These are phyloP conservation scores for Rhizopogon salebrosus DNA, from an alignment of 768 basidiomycete genomes.

Conservation along the genomic window DNA sequence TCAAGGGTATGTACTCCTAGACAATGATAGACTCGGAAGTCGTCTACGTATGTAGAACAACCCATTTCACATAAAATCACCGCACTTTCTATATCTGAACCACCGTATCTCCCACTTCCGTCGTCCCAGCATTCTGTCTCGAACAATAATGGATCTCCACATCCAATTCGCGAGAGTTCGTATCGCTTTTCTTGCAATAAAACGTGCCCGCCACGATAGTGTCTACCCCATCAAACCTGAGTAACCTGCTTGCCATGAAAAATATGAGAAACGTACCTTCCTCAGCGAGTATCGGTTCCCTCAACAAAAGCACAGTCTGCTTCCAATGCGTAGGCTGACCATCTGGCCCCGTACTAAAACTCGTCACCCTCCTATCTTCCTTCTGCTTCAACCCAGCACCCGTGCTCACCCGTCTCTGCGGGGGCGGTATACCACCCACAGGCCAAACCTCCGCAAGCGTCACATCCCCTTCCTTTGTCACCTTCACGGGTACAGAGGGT, in stretches of 20 bases:
- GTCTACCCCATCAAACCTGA: conserved; percentile 40
- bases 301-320: conserved; percentile 85
- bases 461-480: conserved; percentile 55
- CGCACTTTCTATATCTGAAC: conserved; percentile 81
- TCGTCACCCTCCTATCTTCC: conserved; percentile 39
- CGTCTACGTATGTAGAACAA: neutral
- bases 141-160: conserved; percentile 81
- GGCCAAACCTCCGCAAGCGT: conserved; percentile 77
- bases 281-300: conserved; percentile 68
- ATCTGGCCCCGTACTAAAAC: conserved; percentile 88
- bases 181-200: conserved; percentile 71
- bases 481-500: conserved; percentile 45
- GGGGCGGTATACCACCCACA: conserved; percentile 59
- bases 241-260: neutral
- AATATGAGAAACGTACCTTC: conserved; percentile 50
- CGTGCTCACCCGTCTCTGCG: conserved; percentile 54
- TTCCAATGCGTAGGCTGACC: conserved; percentile 95
- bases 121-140: conserved; percentile 31
- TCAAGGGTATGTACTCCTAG: too few relatives aligned
- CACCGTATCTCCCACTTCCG: conserved; percentile 36
- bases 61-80: conserved; percentile 25
- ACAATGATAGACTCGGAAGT: too few relatives aligned
- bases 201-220: conserved; percentile 75
- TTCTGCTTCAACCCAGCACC: conserved; percentile 39
- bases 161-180: conserved; percentile 83